Evolutionary conservation across 1,139 yeast genomes (phyloP), one percentile per base, ranked within the genome.

Genomic region (Candida freyschussii): DNA sequence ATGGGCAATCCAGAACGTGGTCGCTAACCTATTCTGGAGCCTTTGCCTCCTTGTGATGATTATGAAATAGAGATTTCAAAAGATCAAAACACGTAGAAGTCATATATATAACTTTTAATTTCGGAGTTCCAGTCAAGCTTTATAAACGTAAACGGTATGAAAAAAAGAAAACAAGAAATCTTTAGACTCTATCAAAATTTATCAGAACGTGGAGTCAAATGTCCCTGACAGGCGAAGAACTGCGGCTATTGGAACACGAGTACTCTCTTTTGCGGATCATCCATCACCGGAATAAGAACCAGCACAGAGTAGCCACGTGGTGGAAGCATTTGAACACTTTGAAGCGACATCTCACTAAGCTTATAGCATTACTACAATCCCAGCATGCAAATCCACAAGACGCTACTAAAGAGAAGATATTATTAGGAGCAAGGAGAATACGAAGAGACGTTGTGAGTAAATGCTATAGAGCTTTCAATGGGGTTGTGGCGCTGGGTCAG

Each of bases 1-100:
- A 76, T 37, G 98, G 98, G 3, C 94, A 86, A 65, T 80, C 95
- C 45, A 63, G 78, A 50, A 83, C 96, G 0, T 89, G 97, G 96
- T 74, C 87, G 32, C 63, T 87, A 46, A 83, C 96, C 0, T 86
- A 74, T 52, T 63, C 83, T 29, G 94, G 86, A 23, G 83, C 50
- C 5, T 48, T 50, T 29, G 41, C 41, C n/a, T n/a, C n/a, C n/a
- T n/a, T n/a, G n/a, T n/a, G n/a, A n/a, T n/a, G n/a, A n/a, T n/a
- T n/a, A n/a, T n/a, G n/a, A n/a, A n/a, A n/a, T n/a, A n/a, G n/a
- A n/a, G n/a, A n/a, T n/a, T n/a, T n/a, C n/a, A n/a, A n/a, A n/a
- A n/a, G n/a, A n/a, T n/a, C n/a, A n/a, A n/a, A n/a, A n/a, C n/a
- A n/a, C n/a, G n/a, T n/a, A n/a, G n/a, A n/a, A n/a, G n/a, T n/a